Evolutionary conservation across 257 asterid genomes (phyloP), one percentile per base, ranked within the genome.

Genomic region (Solanum chmielewskii): DNA sequence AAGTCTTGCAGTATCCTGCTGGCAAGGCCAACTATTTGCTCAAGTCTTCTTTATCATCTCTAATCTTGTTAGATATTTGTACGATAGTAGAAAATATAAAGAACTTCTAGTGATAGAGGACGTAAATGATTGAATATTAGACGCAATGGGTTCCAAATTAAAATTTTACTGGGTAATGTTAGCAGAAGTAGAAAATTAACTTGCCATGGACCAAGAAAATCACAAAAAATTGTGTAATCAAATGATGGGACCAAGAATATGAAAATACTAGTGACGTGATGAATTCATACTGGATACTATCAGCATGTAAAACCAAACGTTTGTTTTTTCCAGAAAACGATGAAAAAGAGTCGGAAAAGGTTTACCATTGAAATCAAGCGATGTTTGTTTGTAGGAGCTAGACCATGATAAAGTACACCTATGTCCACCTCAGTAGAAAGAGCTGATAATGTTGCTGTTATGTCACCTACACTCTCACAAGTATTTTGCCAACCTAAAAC

Each of bases 401-500:
- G 99, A 87, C 98, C 99, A 9, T 97, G 95, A 90, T 96, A 97
- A 76, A 95, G 96, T 90, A 90, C 92, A 89, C 98, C 91, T 86
- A 95, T 88, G 91, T 97, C 99, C 88, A 96, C 91, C 91, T 94
- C 97, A 84, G 98, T 97, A 66, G 98, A 93, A 81, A 97, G 92
- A 80, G 97, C 94, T 73, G 92, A 87, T 90, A 97, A 88, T 86
- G 99, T 95, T 21, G 94, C 92, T 87, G 52, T 93, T 89, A 97
- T 97, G 88, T 94, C 97, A 83, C 91, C 94, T 81, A 94, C 94
- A 70, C 92, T 93, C 93, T 97, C 99, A 41, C 97, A 87, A 49
- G 98, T 94, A 91, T 95, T 94, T 91, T 97, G 98, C 99, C 99
- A 97, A 60, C 99, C 99, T 88, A 97, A 83, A 86, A 95, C 99